Percentiles rank a stretch among this genome's conserved stretches.
Evolutionary conservation across 768 basidiomycete species (phyloP).

Genomic region (Filobasidium floriforme): DNA sequence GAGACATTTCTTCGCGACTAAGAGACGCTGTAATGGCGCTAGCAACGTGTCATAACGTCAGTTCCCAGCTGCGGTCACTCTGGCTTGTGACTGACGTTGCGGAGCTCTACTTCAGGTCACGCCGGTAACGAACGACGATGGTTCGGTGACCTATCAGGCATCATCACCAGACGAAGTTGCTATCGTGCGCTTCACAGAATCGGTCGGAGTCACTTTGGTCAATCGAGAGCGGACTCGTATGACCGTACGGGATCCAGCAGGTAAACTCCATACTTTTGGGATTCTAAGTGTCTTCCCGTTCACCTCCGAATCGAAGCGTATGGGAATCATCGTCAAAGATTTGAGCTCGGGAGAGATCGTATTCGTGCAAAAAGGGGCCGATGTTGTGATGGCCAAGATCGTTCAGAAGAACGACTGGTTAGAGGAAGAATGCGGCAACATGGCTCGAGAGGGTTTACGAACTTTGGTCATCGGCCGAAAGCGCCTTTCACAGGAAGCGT

Average conservation of each 20-base stretch:
- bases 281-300: conserved; percentile 95
- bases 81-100: not conserved
- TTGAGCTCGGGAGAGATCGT: conserved; percentile 64
- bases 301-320: conserved; percentile 96
- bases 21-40: conserved; percentile 87
- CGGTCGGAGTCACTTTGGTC: conserved; percentile 79
- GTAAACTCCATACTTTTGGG: conserved; percentile 62
- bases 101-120: conserved; percentile 61
- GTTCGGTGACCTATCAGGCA: conserved; percentile 91
- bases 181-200: conserved; percentile 94
- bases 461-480: conserved; percentile 90
- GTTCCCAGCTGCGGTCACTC: conserved; percentile 31
- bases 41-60: conserved; percentile 89
- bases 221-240: conserved; percentile 88
- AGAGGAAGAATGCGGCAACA: conserved; percentile 96
- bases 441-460: conserved; percentile 91
- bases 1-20: conserved; percentile 91
- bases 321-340: conserved; percentile 94
- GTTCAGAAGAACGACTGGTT: conserved; percentile 98
- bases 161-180: conserved; percentile 99
- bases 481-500: conserved; percentile 60
- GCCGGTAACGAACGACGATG: conserved; percentile 88
- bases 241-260: conserved; percentile 66
- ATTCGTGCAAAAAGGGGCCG: conserved; percentile 94
- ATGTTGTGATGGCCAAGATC: conserved; percentile 93